Base-by-base conservation (phyloP, 2,329 filamentous ascomycete species). In the Decorospora gaudefroyi region DNA sequence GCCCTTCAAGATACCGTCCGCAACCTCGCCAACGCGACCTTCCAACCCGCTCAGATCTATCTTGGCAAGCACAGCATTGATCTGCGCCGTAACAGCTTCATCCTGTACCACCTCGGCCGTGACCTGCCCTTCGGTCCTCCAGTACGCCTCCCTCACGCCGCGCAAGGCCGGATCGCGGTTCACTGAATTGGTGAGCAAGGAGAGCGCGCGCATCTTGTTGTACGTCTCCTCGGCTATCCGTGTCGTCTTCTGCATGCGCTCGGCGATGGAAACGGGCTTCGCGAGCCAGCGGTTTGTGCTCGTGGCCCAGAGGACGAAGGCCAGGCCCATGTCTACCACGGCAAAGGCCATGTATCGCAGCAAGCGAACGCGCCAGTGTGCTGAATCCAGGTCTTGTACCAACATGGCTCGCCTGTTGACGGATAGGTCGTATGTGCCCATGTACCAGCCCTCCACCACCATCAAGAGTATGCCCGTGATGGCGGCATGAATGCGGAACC, bases 41-140 rank as follows among this genome's bases (percentile, higher is more conserved):
- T 78, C 76, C 29, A 91, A 79, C 18, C 70, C 73, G 26, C 72
- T 69, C 15, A 90, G 79, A 62, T 89, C 78, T 46, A 89, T 78
- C 40, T 83, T 78, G 60, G 75, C 74, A 54, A 91, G 68, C 8
- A 84, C 86, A 64, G 83, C 80, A 46, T 86, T 84, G 49, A 90
- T 80, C 38, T 85, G 82, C 59, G 85, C 83, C 23, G 88, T 73
- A 6, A 91, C 87, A 50, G 88, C 86, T 49, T 83, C 78, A 51
- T 92, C 87, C 74, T 90, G 87, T 79, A 95, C 86, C 16, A 88
- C 83, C 61, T 86, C 83, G 23, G 79, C 75, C 80, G 87, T 89
- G 19, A 89, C 69, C 37, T 80, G 75, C 5, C 83, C 86, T 73
- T 96, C 89, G 30, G 86, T 85, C 7, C 77, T 74, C 92, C 92